phyloP scores from a whole-genome alignment of 148 eudicot genomes.

The Drosera capensis region DNA sequence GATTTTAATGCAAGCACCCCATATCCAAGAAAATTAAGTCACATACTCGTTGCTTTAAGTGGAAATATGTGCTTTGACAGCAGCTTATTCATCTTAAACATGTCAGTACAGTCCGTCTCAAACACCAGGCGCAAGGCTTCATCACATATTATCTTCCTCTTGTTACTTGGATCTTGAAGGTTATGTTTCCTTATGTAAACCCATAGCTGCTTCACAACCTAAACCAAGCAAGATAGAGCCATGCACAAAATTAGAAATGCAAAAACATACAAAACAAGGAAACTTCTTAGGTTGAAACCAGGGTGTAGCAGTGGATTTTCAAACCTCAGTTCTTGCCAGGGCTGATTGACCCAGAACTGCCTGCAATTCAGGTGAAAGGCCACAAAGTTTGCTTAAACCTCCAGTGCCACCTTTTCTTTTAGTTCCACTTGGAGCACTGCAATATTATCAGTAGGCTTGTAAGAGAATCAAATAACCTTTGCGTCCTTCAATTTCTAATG shows the following conservation, averaged over 20 bases:
- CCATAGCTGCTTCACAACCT: constrained; percentile 97
- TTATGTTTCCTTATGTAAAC: constrained; percentile 86
- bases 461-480: too few relatives aligned
- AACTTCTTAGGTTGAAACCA: not conserved
- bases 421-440: constrained; percentile 9
- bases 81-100: constrained; percentile 43
- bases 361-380: constrained; percentile 15
- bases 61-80: constrained; percentile 30
- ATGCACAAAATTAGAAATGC: not conserved
- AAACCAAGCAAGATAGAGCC: constrained; percentile 7
- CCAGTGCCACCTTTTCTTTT: constrained; percentile 11
- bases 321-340: constrained; percentile 14
- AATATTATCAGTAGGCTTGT: too few relatives aligned
- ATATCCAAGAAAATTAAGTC: not conserved
- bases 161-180: constrained; percentile 93
- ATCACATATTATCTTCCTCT: constrained; percentile 52
- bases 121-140: constrained; percentile 28
- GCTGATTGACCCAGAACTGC: constrained; percentile 12
- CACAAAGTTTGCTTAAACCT: constrained; percentile 10
- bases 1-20: not conserved
- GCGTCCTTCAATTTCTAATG: too few relatives aligned
- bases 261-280: not conserved
- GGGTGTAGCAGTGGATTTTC: too few relatives aligned
- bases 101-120: constrained; percentile 36
- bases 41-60: constrained; percentile 20